phyloP scores from a whole-genome alignment of 192 early-diverging fungal species.

The Backusella tarrabulga region DNA sequence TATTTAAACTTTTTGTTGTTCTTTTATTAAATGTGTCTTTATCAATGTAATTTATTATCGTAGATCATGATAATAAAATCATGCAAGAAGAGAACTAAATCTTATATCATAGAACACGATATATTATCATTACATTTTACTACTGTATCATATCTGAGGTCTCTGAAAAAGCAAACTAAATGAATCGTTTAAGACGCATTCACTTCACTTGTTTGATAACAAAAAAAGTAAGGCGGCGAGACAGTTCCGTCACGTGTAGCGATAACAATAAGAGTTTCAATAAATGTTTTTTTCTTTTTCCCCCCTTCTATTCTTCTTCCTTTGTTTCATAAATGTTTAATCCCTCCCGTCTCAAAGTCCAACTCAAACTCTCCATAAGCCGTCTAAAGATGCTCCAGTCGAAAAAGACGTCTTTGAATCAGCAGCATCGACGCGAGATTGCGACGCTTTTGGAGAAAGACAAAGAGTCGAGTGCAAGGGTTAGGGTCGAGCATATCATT shows the following conservation, averaged over 20 bases:
- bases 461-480: conserved; percentile 84
- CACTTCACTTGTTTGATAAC: too few relatives aligned
- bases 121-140: too few relatives aligned
- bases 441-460: conserved; percentile 74
- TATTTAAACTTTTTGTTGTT: too few relatives aligned
- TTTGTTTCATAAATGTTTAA: conserved; percentile 41
- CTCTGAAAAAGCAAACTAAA: too few relatives aligned
- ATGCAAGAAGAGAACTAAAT: too few relatives aligned
- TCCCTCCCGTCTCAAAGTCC: conserved; percentile 75
- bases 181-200: too few relatives aligned
- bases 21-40: too few relatives aligned
- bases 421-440: conserved; percentile 82
- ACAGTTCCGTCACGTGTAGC: background rate
- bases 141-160: too few relatives aligned
- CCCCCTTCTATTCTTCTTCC: background rate
- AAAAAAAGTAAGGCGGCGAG: background rate
- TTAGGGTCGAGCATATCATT: conserved; percentile 91
- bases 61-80: too few relatives aligned
- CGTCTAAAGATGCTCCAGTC: conserved; percentile 85
- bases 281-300: background rate
- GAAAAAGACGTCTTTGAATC: conserved; percentile 78
- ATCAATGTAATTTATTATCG: too few relatives aligned
- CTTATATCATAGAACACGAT: too few relatives aligned
- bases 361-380: conserved; percentile 85
- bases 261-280: background rate